Base-by-base conservation (phyloP, 108 stramenopile species). In the Asterionellopsis glacialis region DNA sequence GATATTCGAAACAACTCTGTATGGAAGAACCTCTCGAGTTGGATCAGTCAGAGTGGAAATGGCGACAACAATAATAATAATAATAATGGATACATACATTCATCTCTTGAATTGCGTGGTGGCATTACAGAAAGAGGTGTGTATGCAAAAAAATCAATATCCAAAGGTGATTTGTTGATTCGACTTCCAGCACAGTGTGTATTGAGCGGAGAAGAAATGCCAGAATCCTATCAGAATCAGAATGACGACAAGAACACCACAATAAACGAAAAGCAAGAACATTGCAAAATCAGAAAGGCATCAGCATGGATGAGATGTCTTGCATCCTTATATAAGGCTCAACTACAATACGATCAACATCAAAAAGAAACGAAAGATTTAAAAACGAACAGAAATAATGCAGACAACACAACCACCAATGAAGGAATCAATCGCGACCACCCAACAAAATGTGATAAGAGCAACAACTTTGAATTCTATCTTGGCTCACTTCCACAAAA, bases 231-330 rank as follows among this genome's bases (percentile, higher is more conserved):
- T 58, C 9, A 42, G 13, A 22, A 53, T 21, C 21, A 57, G 1
- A n/a, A n/a, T n/a, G n/a, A n/a, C n/a, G n/a, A n/a, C n/a, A n/a
- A n/a, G n/a, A n/a, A n/a, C n/a, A n/a, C n/a, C 7, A 5, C 33
- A 2, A 33, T 5, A 33, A 33, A 33, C 7, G 33, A 33, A 33
- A 33, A 33, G 33, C 33, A 33, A 33, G n/a, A n/a, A n/a, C n/a
- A n/a, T n/a, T n/a, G n/a, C n/a, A n/a, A n/a, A n/a, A 33, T 7
- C 2, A 33, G 33, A 33, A 2, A 12, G 21, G 22, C 61, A 5
- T 33, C 63, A 40, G 45, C 64, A 45, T 93, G 91, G 91, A 42
- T 93, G 33, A 67, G 80, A 53, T 89, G 88, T 55, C 49, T 93
- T 21, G 75, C 73, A 21, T 63, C 72, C 15, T 74, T 54, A 22